Percentiles rank a stretch among this genome's conserved stretches.
Evolutionary conservation across 768 basidiomycete species (phyloP).

Genomic region (Lactarius evosmus): DNA sequence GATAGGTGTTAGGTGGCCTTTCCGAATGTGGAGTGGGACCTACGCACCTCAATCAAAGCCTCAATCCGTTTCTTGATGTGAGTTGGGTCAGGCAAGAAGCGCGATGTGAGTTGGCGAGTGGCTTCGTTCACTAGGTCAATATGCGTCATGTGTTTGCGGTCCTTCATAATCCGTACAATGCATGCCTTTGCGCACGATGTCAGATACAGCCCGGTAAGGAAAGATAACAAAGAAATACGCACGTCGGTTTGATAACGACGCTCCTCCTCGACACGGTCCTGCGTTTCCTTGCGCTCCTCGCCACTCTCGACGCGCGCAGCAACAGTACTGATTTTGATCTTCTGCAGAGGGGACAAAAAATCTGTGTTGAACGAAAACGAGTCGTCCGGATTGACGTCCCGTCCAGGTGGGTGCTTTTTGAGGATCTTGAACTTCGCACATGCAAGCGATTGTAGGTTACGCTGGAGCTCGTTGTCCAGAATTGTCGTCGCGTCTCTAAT

Average conservation of each 20-base stretch:
- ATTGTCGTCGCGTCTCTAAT: constrained; percentile 75
- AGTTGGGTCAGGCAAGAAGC: constrained; percentile 84
- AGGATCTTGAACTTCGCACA: constrained; percentile 92
- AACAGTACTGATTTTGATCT: constrained; percentile 91
- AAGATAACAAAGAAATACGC: constrained; percentile 28
- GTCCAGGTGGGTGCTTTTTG: constrained; percentile 84
- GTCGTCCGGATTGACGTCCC: constrained; percentile 75
- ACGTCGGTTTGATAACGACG: constrained; percentile 88
- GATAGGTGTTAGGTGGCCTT: constrained; percentile 5
- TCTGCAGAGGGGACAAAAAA: constrained; percentile 78
- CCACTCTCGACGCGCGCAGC: constrained; percentile 82
- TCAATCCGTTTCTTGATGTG: constrained; percentile 94
- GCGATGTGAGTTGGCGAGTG: constrained; percentile 74
- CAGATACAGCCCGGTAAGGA: constrained; percentile 1
- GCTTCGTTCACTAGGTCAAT: constrained; percentile 90
- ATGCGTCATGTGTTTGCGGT: constrained; percentile 84
- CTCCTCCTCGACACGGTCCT: constrained; percentile 88
- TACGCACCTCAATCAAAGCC: constrained; percentile 81
- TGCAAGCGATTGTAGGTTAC: constrained; percentile 94
- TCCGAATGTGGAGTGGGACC: neutral
- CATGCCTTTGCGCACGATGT: constrained; percentile 64
- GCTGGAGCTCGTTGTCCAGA: constrained; percentile 72
- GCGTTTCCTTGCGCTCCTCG: constrained; percentile 88
- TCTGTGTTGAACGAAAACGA: constrained; percentile 85
- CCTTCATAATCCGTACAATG: constrained; percentile 97